phyloP scores from a whole-genome alignment of 495 filamentous ascomycete genomes.

The Mytilinidion resinicola region DNA sequence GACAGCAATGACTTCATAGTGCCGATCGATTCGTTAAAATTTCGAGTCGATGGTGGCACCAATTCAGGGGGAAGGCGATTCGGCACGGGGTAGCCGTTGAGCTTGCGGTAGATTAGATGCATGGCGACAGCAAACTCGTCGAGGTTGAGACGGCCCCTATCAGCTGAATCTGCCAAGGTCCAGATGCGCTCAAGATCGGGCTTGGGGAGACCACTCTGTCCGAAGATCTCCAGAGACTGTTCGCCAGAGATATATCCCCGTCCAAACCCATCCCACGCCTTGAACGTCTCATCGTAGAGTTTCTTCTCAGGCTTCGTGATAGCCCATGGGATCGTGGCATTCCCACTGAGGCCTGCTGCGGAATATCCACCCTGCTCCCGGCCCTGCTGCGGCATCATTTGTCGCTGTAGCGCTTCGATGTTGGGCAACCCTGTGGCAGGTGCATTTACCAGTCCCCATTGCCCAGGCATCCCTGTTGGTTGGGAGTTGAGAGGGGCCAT shows the following conservation, averaged over 20 bases:
- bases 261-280: constrained; percentile 90
- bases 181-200: constrained; percentile 86
- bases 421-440: constrained; percentile 86
- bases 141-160: constrained; percentile 88
- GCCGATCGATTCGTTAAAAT: constrained; percentile 85
- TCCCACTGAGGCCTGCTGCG: constrained; percentile 81
- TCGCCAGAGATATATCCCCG: constrained; percentile 92
- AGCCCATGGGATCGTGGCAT: constrained; percentile 94
- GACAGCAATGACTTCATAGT: constrained; percentile 89
- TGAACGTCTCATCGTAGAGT: constrained; percentile 91
- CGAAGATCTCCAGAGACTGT: constrained; percentile 93
- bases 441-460: constrained; percentile 96
- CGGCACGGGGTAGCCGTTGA: constrained; percentile 95
- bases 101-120: constrained; percentile 96
- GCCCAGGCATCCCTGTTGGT: constrained; percentile 91
- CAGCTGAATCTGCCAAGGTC: constrained; percentile 89
- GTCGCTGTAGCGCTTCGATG: constrained; percentile 85
- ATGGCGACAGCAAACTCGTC: constrained; percentile 99
- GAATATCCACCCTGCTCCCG: constrained; percentile 79
- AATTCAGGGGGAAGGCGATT: constrained; percentile 86
- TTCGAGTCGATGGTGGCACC: constrained; percentile 90
- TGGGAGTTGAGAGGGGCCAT: constrained; percentile 72
- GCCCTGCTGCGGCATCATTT: constrained; percentile 97
- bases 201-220: constrained; percentile 89
- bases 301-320: constrained; percentile 99